These are phyloP conservation scores for Pseudogymnoascus sp. DNA, from an alignment of 2,329 filamentous ascomycete species.

Conservation along the genomic window DNA sequence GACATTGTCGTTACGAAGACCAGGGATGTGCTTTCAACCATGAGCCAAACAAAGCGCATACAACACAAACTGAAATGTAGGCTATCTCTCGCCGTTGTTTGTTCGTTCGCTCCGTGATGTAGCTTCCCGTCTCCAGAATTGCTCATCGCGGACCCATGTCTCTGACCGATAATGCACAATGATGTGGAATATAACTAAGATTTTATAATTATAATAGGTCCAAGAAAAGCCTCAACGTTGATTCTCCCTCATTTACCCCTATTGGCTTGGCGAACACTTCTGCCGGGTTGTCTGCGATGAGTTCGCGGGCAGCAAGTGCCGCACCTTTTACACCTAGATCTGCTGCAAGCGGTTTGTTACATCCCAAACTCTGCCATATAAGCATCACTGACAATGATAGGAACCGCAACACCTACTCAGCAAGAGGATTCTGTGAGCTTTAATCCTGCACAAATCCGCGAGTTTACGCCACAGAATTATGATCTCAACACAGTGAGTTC, in stretches of 20 bases:
- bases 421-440: conserved; percentile 37
- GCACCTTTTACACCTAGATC: conserved; percentile 74
- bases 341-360: conserved; percentile 28
- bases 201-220: conserved; percentile 29
- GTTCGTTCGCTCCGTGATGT: neutral
- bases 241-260: conserved; percentile 92
- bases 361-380: neutral
- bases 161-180: neutral
- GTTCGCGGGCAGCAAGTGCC: conserved; percentile 82
- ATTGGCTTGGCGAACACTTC: conserved; percentile 37
- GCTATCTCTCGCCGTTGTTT: neutral
- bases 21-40: conserved; percentile 86
- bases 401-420: conserved; percentile 26
- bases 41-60: conserved; percentile 57
- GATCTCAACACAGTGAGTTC: conserved; percentile 44
- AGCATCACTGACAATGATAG: conserved; percentile 20
- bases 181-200: neutral
- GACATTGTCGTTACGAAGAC: conserved; percentile 86
- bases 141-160: neutral
- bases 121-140: neutral
- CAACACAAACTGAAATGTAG: conserved; percentile 14
- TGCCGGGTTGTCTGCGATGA: conserved; percentile 65
- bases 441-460: conserved; percentile 49
- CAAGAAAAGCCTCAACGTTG: conserved; percentile 83
- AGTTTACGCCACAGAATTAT: conserved; percentile 51